These are phyloP conservation scores for Lachnellula occidentalis DNA, from an alignment of 2,329 filamentous ascomycete genomes.

Conservation along the genomic window DNA sequence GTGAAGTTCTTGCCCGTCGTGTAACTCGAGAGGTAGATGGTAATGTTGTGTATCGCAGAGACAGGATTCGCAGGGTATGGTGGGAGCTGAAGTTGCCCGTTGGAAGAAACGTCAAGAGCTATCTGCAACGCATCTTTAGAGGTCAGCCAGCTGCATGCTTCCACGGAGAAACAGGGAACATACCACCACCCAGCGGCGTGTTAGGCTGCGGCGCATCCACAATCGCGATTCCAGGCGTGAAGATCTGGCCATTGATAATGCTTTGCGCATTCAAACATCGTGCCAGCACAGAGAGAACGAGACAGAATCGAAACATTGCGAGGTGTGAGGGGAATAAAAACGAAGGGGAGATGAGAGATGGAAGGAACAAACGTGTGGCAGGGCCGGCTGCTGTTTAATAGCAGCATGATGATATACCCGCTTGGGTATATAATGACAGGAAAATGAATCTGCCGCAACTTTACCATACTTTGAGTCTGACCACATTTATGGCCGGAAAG, in stretches of 20 bases:
- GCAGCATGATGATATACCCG: slow-evolving; percentile 16
- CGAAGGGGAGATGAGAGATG: slow-evolving; percentile 11
- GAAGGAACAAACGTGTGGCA: slow-evolving; percentile 7
- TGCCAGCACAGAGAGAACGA: slow-evolving; percentile 15
- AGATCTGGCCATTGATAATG: slow-evolving; percentile 60
- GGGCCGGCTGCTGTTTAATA: slow-evolving; percentile 10
- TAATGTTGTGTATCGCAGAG: slow-evolving; percentile 58
- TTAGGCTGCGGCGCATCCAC: slow-evolving; percentile 61
- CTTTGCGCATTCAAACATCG: slow-evolving; percentile 40
- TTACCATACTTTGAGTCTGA: too few species aligned
- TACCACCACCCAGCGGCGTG: slow-evolving; percentile 58
- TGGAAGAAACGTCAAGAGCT: slow-evolving; percentile 60
- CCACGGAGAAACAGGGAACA: slow-evolving; percentile 18
- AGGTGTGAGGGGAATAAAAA: slow-evolving; percentile 1
- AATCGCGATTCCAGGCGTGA: slow-evolving; percentile 62
- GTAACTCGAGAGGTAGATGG: slow-evolving; percentile 62
- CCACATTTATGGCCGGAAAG: not conserved
- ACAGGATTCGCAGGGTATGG: slow-evolving; percentile 48
- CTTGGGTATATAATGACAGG: slow-evolving; percentile 9
- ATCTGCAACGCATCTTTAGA: slow-evolving; percentile 49
- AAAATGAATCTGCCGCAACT: slow-evolving; percentile 4
- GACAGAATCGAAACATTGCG: slow-evolving; percentile 9
- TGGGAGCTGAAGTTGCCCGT: slow-evolving; percentile 57
- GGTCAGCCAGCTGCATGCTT: slow-evolving; percentile 8
- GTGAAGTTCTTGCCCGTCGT: slow-evolving; percentile 61